These are phyloP conservation scores for Colletotrichum karsti DNA, from an alignment of 2,329 filamentous ascomycete genomes.

Conservation along the genomic window DNA sequence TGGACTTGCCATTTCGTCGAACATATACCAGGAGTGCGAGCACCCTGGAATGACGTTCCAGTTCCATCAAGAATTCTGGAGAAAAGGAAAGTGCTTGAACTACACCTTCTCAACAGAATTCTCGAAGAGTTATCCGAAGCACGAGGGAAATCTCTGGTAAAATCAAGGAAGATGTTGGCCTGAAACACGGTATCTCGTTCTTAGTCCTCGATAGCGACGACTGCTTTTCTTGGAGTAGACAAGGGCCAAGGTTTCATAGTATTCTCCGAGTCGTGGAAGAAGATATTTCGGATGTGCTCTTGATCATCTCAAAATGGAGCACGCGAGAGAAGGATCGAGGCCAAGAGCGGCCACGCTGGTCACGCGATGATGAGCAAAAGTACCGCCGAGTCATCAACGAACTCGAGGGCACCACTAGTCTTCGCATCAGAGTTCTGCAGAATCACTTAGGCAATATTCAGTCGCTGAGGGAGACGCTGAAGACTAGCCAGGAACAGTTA, in stretches of 20 bases:
- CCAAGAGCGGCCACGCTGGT: constrained; percentile 39
- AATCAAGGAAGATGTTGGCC: background rate
- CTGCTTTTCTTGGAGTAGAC: background rate
- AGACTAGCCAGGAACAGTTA: background rate
- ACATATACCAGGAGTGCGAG: background rate
- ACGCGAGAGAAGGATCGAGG: constrained; percentile 35
- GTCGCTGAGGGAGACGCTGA: background rate
- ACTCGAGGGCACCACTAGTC: background rate
- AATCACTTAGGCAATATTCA: background rate
- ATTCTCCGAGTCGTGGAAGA: background rate
- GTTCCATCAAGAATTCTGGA: background rate
- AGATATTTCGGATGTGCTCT: background rate
- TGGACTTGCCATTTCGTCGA: background rate
- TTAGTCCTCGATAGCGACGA: background rate
- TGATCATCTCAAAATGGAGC: constrained; percentile 31
- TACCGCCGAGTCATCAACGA: constrained; percentile 30
- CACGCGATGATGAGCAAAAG: constrained; percentile 39
- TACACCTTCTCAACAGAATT: background rate
- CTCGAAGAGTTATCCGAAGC: background rate
- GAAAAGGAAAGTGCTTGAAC: background rate
- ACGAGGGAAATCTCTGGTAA: background rate
- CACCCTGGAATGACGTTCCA: too few species aligned
- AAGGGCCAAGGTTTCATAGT: background rate
- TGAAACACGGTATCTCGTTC: background rate
- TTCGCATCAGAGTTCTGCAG: background rate